These are phyloP conservation scores for Pseudodiploospora longispora DNA, from an alignment of 2,329 filamentous ascomycete species.

Conservation along the genomic window DNA sequence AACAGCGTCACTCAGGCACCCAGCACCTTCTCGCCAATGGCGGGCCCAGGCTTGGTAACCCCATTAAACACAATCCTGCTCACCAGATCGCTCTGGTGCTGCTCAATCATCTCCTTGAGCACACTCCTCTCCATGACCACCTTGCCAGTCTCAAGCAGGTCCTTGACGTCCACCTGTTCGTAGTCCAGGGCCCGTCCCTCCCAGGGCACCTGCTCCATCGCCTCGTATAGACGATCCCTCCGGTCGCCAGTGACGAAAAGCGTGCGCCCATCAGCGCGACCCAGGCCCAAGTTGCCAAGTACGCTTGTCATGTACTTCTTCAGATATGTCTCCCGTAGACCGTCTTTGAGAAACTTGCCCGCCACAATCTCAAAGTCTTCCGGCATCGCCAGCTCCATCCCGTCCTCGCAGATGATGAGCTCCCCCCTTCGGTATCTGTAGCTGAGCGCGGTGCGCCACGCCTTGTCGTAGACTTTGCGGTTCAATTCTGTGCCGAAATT, in stretches of 20 bases:
- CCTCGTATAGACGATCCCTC: slow-evolving; percentile 56
- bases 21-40: slow-evolving; percentile 31
- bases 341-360: slow-evolving; percentile 34
- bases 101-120: slow-evolving; percentile 63
- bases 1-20: slow-evolving; percentile 8
- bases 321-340: slow-evolving; percentile 47
- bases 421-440: slow-evolving; percentile 86
- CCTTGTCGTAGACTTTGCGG: slow-evolving; percentile 87
- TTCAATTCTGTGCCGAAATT: slow-evolving; percentile 82
- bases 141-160: slow-evolving; percentile 75
- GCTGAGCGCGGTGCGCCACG: slow-evolving; percentile 88
- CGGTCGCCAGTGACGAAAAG: slow-evolving; percentile 62
- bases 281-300: slow-evolving; percentile 63
- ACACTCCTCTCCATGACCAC: slow-evolving; percentile 81
- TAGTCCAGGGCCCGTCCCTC: slow-evolving; percentile 63
- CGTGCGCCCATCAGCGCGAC: slow-evolving; percentile 57
- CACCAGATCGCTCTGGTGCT: slow-evolving; percentile 62
- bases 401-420: slow-evolving; percentile 74
- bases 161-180: slow-evolving; percentile 90
- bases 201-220: slow-evolving; percentile 54
- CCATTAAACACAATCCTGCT: slow-evolving; percentile 38
- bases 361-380: slow-evolving; percentile 39
- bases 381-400: slow-evolving; percentile 57
- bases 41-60: slow-evolving; percentile 23
- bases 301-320: slow-evolving; percentile 59